Percentiles rank a stretch among this genome's conserved stretches.
phyloP scores from a whole-genome alignment of 208 protist genomes.

The Novymonas esmeraldas region DNA sequence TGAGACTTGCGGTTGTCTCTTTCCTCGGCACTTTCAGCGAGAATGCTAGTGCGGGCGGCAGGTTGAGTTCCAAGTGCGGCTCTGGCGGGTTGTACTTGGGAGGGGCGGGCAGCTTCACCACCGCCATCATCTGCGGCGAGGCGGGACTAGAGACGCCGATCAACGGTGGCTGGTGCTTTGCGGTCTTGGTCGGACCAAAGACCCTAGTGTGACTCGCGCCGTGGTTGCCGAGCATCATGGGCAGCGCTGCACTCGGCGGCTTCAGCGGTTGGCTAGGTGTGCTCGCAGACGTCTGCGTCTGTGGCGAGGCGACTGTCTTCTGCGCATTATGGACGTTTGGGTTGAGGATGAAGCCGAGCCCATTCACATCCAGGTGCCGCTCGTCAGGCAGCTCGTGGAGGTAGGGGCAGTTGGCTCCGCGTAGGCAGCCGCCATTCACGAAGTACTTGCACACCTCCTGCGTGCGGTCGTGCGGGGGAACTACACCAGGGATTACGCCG shows the following conservation, averaged over 20 bases:
- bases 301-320: constrained; percentile 68
- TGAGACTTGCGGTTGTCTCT: constrained; percentile 52
- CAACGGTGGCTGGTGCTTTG: constrained; percentile 33
- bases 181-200: constrained; percentile 25
- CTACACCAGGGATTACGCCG: constrained; percentile 37
- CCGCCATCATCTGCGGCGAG: constrained; percentile 27
- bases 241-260: constrained; percentile 34
- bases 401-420: constrained; percentile 77
- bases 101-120: constrained; percentile 44
- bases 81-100: constrained; percentile 86
- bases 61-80: constrained; percentile 84
- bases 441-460: constrained; percentile 91
- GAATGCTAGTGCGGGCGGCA: constrained; percentile 86
- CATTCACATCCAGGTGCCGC: constrained; percentile 88
- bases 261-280: constrained; percentile 22
- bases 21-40: constrained; percentile 51
- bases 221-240: constrained; percentile 39
- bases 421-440: constrained; percentile 87
- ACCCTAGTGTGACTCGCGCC: constrained; percentile 18
- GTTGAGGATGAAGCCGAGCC: constrained; percentile 87
- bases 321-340: constrained; percentile 89
- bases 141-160: constrained; percentile 23
- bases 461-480: constrained; percentile 62
- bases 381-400: constrained; percentile 89
- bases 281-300: constrained; percentile 24